Percentiles rank a stretch among this genome's conserved stretches.
phyloP scores from a whole-genome alignment of 2,329 filamentous ascomycete genomes.

The Ilyonectria sp. region DNA sequence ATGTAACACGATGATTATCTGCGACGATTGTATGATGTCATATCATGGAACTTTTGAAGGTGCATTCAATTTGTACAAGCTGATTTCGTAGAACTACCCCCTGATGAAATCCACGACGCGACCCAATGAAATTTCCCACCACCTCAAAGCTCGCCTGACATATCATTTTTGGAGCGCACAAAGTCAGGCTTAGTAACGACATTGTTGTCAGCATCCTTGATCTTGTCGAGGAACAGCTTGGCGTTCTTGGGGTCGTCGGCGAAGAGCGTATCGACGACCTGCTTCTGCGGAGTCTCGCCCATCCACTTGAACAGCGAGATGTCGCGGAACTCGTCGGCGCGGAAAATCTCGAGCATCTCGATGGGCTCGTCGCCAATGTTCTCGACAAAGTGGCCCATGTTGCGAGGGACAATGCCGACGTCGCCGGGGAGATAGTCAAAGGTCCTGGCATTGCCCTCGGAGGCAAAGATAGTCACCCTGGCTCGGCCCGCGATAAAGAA shows the following conservation, averaged over 20 bases:
- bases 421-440: conserved; percentile 85
- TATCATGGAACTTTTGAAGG: background rate
- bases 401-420: conserved; percentile 82
- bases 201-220: conserved; percentile 74
- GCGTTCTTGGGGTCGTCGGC: conserved; percentile 72
- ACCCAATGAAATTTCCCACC: background rate
- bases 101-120: background rate
- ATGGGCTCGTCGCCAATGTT: conserved; percentile 84
- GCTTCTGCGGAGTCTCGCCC: conserved; percentile 77
- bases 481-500: conserved; percentile 83
- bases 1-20: too few relatives aligned
- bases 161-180: conserved; percentile 6
- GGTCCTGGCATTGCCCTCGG: conserved; percentile 78
- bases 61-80: background rate
- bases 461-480: conserved; percentile 81
- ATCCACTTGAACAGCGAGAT: conserved; percentile 84
- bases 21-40: background rate
- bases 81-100: background rate
- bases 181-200: conserved; percentile 60
- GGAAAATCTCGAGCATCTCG: conserved; percentile 83
- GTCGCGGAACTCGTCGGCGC: conserved; percentile 79
- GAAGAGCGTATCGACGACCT: conserved; percentile 79
- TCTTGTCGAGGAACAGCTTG: conserved; percentile 73
- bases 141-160: conserved; percentile 9
- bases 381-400: conserved; percentile 87